Conservation (phyloP, 2,329 filamentous ascomycete genomes). For the Pezicula neosporulosa region DNA sequence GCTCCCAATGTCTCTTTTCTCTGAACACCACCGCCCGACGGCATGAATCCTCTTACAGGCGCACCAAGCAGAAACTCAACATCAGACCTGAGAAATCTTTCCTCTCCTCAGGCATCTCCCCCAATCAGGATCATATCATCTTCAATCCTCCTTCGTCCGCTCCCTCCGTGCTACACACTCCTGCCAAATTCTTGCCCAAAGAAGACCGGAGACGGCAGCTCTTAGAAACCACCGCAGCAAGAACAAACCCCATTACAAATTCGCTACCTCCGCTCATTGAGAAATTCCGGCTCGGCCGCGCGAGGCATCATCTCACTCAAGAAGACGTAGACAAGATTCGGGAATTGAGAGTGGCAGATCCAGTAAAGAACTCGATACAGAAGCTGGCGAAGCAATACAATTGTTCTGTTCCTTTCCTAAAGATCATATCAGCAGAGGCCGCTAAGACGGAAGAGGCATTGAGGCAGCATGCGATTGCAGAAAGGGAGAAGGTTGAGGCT, state of each 20-base stretch:
- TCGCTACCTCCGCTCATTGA: slow-evolving; percentile 22
- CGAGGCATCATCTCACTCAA: slow-evolving; percentile 46
- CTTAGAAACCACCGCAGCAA: slow-evolving; percentile 18
- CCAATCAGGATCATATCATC: slow-evolving; percentile 43
- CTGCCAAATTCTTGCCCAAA: slow-evolving; percentile 61
- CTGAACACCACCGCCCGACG: slow-evolving; percentile 23
- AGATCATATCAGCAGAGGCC: slow-evolving; percentile 8
- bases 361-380: slow-evolving; percentile 50
- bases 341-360: slow-evolving; percentile 48
- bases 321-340: slow-evolving; percentile 59
- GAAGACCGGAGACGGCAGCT: slow-evolving; percentile 29
- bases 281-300: slow-evolving; percentile 13
- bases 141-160: slow-evolving; percentile 55
- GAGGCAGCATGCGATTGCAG: slow-evolving; percentile 41
- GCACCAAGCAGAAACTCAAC: slow-evolving; percentile 36
- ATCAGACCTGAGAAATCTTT: slow-evolving; percentile 60
- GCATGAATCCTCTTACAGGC: slow-evolving; percentile 29
- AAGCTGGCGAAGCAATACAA: slow-evolving; percentile 51
- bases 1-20: slow-evolving; percentile 22
- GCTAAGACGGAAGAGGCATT: slow-evolving; percentile 16
- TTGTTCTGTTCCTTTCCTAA: slow-evolving; percentile 53
- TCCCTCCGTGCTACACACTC: slow-evolving; percentile 60
- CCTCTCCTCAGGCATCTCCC: slow-evolving; percentile 31
- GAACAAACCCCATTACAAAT: slow-evolving; percentile 7
- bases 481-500: slow-evolving; percentile 42